These are phyloP conservation scores for Lachancea lanzarotensis DNA, from an alignment of 805 yeast genomes.

Conservation along the genomic window DNA sequence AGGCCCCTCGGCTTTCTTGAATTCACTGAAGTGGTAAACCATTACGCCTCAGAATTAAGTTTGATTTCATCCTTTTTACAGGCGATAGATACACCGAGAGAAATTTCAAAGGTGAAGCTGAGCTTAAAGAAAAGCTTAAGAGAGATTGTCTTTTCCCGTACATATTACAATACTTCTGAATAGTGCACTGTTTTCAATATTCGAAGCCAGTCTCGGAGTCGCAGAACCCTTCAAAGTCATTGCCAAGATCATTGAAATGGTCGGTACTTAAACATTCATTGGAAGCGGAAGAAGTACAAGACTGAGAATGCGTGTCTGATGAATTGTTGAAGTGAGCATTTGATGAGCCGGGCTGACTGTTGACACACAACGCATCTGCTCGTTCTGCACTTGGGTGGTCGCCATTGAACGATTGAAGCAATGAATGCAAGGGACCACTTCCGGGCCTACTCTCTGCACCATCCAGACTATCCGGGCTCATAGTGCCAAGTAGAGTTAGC, in stretches of 20 bases:
- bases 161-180: no score
- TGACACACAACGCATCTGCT: background rate
- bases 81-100: slow-evolving; percentile 27
- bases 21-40: slow-evolving; percentile 26
- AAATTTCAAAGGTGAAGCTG: background rate
- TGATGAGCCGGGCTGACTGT: background rate
- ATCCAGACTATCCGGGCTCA: slow-evolving; percentile 2
- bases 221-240: background rate
- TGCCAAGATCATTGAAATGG: background rate
- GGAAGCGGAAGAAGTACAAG: background rate
- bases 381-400: background rate
- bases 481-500: background rate
- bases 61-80: slow-evolving; percentile 27
- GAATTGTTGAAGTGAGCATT: background rate
- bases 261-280: background rate
- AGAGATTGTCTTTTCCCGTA: no score
- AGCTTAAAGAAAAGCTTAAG: background rate
- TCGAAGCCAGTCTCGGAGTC: background rate
- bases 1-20: slow-evolving; percentile 23
- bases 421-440: background rate
- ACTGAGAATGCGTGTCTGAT: background rate
- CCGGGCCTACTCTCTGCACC: slow-evolving; percentile 7
- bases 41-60: slow-evolving; percentile 28
- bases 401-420: background rate
- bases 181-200: background rate